Evolutionary conservation across 768 basidiomycete genomes (phyloP).

Genomic region (Tremella yokohamensis): DNA sequence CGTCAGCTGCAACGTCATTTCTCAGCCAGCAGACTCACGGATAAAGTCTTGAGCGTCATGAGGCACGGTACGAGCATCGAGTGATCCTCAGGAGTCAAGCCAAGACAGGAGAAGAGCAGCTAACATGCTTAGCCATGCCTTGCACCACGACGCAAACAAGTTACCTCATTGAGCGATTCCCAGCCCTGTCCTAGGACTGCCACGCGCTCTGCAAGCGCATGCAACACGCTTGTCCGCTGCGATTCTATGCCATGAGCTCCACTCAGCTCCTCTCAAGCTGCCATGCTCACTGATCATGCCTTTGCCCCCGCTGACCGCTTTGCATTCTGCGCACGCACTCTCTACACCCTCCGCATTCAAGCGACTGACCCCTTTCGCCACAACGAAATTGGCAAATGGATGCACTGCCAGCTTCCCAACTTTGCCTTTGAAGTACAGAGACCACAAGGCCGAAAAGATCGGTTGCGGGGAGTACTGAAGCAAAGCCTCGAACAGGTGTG

Average conservation of each 20-base stretch:
- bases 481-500: slow-evolving; percentile 81
- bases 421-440: slow-evolving; percentile 68
- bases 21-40: slow-evolving; percentile 32
- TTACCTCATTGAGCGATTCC: slow-evolving; percentile 60
- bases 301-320: slow-evolving; percentile 54
- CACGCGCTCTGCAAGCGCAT: slow-evolving; percentile 69
- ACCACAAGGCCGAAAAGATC: slow-evolving; percentile 70
- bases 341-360: slow-evolving; percentile 60
- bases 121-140: slow-evolving; percentile 39
- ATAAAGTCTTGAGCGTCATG: slow-evolving; percentile 54
- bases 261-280: slow-evolving; percentile 50
- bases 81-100: slow-evolving; percentile 58
- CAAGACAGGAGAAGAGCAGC: slow-evolving; percentile 64
- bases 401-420: slow-evolving; percentile 71
- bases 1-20: too few species aligned
- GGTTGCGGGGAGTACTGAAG: slow-evolving; percentile 61
- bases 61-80: slow-evolving; percentile 65
- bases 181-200: slow-evolving; percentile 57
- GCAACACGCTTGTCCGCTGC: slow-evolving; percentile 71
- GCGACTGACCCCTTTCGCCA: slow-evolving; percentile 71
- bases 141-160: neutral
- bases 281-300: slow-evolving; percentile 71
- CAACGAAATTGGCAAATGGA: slow-evolving; percentile 90
- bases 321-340: slow-evolving; percentile 62
- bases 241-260: slow-evolving; percentile 55